Conservation (phyloP, 768 basidiomycete species). For the Crepidotus variabilis region DNA sequence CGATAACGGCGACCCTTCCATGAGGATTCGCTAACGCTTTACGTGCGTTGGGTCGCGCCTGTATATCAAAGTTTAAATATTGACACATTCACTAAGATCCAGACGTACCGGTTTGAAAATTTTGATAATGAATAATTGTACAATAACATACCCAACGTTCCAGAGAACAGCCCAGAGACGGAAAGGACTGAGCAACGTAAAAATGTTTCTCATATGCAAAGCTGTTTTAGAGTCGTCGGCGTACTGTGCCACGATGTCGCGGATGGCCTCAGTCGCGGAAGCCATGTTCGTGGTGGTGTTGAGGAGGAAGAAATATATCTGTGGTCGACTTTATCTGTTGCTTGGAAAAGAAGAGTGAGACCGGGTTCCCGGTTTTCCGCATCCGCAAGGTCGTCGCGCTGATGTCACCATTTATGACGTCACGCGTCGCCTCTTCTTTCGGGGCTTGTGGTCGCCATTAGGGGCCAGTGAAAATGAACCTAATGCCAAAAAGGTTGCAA, state of each 20-base stretch:
- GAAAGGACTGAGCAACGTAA: slow-evolving; percentile 7
- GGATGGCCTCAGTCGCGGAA: slow-evolving; percentile 2
- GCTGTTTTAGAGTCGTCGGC: slow-evolving; percentile 3
- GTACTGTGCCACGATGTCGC: slow-evolving; percentile 4
- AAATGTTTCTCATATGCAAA: not conserved
- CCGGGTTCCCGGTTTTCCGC: slow-evolving; percentile 1
- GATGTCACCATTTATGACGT: not conserved
- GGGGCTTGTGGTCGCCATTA: too few relatives aligned
- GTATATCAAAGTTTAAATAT: not conserved
- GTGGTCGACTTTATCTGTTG: not conserved
- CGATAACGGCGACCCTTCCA: slow-evolving; percentile 46
- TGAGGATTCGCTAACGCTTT: slow-evolving; percentile 25
- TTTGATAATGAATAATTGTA: slow-evolving; percentile 32
- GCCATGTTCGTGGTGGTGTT: slow-evolving; percentile 4
- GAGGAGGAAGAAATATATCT: not conserved
- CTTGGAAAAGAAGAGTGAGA: too few relatives aligned
- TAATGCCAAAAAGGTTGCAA: too few relatives aligned
- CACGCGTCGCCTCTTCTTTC: not conserved
- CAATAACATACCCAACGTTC: slow-evolving; percentile 27
- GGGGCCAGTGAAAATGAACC: too few relatives aligned
- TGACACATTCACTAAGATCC: not conserved
- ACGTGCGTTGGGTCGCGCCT: slow-evolving; percentile 21
- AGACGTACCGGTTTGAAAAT: slow-evolving; percentile 34
- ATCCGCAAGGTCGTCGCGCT: slow-evolving; percentile 3
- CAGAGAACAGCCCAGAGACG: slow-evolving; percentile 14